Conservation (phyloP, 768 basidiomycete genomes). For the Phaeotremella fagi region DNA sequence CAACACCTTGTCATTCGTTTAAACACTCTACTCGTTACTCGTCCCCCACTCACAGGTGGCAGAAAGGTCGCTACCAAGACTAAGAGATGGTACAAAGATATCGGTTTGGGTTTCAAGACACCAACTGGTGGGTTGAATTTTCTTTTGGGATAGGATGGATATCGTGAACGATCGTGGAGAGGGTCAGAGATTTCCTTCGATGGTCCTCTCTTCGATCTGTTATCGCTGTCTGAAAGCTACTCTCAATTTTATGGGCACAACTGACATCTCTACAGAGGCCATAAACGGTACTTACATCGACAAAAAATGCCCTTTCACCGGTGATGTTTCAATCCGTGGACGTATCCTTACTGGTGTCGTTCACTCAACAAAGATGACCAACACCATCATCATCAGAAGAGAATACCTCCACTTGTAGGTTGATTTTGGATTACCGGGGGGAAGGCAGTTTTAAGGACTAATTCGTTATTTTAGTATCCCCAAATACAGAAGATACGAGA, state of each 20-base stretch:
- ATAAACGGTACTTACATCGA: conserved; percentile 96
- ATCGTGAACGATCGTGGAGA: neutral
- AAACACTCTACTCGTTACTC: neutral
- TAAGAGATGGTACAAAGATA: conserved; percentile 99
- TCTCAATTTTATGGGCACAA: neutral
- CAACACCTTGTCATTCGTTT: too few species aligned
- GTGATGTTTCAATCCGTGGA: conserved; percentile 94
- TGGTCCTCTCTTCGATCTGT: too few species aligned
- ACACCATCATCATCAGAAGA: conserved; percentile 88
- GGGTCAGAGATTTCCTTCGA: neutral
- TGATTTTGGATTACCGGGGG: too few species aligned
- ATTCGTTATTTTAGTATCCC: conserved; percentile 84
- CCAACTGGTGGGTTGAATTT: conserved; percentile 54
- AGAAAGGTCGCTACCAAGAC: conserved; percentile 92
- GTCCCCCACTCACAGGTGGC: conserved; percentile 55
- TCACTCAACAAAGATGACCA: conserved; percentile 98
- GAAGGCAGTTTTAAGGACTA: too few species aligned
- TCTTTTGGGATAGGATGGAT: neutral
- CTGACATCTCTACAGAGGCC: conserved; percentile 67
- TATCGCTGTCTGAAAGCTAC: neutral
- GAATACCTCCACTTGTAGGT: conserved; percentile 50
- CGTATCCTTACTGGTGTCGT: conserved; percentile 98
- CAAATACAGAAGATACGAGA: conserved; percentile 96
- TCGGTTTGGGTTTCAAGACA: conserved; percentile 94
- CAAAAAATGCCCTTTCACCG: conserved; percentile 99